phyloP scores from a whole-genome alignment of 768 basidiomycete genomes.

The Lactifluus hygrophoroides region DNA sequence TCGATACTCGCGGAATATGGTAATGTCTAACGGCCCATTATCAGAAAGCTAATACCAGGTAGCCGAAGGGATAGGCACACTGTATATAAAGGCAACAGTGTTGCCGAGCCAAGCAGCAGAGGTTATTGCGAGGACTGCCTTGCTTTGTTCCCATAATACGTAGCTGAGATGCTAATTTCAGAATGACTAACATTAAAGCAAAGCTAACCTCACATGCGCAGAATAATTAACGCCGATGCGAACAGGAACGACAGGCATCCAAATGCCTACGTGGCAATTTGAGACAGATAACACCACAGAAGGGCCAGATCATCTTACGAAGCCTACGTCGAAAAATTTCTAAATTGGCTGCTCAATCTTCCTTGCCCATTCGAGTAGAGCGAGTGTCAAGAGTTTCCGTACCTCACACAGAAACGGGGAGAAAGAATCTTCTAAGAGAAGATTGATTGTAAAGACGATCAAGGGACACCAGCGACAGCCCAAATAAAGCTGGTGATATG shows the following conservation, averaged over 20 bases:
- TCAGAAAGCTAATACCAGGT: no score
- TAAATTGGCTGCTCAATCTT: neutral
- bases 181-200: neutral
- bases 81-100: neutral
- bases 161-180: neutral
- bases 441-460: neutral
- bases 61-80: neutral
- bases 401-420: neutral
- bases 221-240: conserved; percentile 9
- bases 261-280: neutral
- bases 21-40: neutral
- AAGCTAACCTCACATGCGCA: conserved; percentile 5
- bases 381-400: neutral
- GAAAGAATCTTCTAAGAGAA: neutral
- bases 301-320: neutral
- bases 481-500: neutral
- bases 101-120: neutral
- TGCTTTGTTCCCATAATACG: conserved; percentile 6
- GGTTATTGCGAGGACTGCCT: neutral
- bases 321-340: neutral
- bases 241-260: neutral
- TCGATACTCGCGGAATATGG: neutral
- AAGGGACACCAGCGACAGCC: neutral
- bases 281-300: neutral
- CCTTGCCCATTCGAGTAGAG: neutral